A percentile compares a stretch with the other conserved stretches of the same genome.
phyloP scores from a whole-genome alignment of 176 grass and related monocot genomes.

The Phoenix dactylifera region DNA sequence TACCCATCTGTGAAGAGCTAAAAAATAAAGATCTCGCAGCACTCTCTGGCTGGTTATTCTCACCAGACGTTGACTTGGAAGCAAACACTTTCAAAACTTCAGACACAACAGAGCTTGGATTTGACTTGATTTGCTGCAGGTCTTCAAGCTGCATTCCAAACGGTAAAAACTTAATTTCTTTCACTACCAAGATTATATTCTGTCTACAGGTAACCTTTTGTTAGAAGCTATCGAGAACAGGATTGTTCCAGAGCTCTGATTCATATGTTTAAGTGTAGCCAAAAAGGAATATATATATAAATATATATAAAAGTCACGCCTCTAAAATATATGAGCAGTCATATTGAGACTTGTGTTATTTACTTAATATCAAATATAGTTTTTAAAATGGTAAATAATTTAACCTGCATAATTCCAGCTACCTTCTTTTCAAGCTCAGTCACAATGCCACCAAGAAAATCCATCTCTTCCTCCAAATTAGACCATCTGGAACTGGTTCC shows the following conservation, averaged over 20 bases:
- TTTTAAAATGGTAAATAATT: too few species aligned
- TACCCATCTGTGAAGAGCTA: constrained; percentile 64
- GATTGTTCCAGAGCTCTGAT: too few species aligned
- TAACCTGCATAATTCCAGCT: constrained; percentile 3
- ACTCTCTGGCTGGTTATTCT: constrained; percentile 20
- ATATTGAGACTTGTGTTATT: too few species aligned
- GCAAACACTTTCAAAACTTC: constrained; percentile 41
- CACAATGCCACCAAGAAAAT: constrained; percentile 53
- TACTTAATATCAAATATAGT: too few species aligned
- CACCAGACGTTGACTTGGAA: constrained; percentile 6
- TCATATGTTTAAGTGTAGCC: too few species aligned
- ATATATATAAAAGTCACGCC: too few species aligned
- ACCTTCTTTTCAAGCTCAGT: constrained; percentile 98
- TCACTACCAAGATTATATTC: too few species aligned
- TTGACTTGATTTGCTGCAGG: constrained; percentile 51
- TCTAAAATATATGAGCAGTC: too few species aligned
- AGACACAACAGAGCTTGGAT: constrained; percentile 31
- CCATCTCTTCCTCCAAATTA: constrained; percentile 50
- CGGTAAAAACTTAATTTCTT: not conserved
- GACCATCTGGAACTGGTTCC: constrained; percentile 38
- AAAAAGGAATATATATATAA: too few species aligned
- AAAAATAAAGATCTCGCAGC: constrained; percentile 40
- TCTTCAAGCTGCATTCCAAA: constrained; percentile 74
- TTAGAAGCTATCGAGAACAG: too few species aligned
- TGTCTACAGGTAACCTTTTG: too few species aligned